Conservation (phyloP, 2,329 filamentous ascomycete genomes). For the Didymella segeticola region DNA sequence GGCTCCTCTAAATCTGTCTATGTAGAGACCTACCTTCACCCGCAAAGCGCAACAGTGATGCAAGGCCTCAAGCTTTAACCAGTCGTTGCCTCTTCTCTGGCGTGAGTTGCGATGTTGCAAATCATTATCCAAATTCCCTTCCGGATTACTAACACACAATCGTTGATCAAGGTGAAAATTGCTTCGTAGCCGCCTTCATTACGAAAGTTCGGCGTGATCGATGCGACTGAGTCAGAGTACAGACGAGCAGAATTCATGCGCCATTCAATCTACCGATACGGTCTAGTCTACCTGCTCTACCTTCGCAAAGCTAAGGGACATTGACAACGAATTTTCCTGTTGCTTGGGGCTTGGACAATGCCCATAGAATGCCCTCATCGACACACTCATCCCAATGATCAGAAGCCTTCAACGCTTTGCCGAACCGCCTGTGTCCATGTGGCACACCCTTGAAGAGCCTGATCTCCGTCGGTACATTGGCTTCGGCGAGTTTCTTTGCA, state of each 20-base stretch:
- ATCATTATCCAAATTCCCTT: too few relatives aligned
- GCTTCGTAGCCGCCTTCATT: background rate
- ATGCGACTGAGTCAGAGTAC: background rate
- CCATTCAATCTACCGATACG: background rate
- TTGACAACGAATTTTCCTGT: constrained; percentile 46
- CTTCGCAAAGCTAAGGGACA: constrained; percentile 8
- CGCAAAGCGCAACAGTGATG: constrained; percentile 45
- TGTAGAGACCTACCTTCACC: constrained; percentile 23
- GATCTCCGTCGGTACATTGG: constrained; percentile 58
- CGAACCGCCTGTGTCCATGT: constrained; percentile 60
- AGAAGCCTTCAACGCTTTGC: constrained; percentile 49
- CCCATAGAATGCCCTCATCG: constrained; percentile 55
- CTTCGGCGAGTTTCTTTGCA: constrained; percentile 50
- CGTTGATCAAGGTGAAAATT: too few relatives aligned
- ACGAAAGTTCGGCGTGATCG: background rate
- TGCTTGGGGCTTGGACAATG: constrained; percentile 44
- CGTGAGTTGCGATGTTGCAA: constrained; percentile 17
- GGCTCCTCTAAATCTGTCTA: background rate
- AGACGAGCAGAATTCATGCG: background rate
- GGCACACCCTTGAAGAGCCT: constrained; percentile 61
- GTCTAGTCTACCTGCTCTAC: background rate
- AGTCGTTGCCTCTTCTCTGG: constrained; percentile 45
- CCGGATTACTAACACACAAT: too few relatives aligned
- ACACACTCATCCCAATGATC: constrained; percentile 54
- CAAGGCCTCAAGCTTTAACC: constrained; percentile 46